Base-by-base conservation (phyloP, 768 basidiomycete genomes). In the Termitomyces eurrhizus region DNA sequence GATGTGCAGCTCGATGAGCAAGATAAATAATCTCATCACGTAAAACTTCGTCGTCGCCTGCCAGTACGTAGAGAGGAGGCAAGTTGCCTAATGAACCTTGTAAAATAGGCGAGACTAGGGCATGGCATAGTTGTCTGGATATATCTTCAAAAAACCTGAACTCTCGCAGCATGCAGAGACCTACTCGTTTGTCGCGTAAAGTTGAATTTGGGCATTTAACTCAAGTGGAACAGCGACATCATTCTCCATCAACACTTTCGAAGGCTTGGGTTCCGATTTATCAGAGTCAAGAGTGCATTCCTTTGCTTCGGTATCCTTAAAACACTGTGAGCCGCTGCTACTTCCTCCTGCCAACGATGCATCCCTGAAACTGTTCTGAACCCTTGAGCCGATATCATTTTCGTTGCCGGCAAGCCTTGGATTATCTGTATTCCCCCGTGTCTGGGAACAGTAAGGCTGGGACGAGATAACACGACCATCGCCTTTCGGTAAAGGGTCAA, bases 1-100 rank as follows among this genome's bases (percentile, higher is more conserved):
- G 92, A 67, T 87, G 75, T 1, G 92, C 90, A 5, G 91, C 90
- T 64, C 89, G 88, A 70, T 93, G 92, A 0, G 92, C 90, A 62
- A 87, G 64, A 67, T 88, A 90, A 7, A 92, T 77, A 33, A 90
- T 85, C 71, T 93, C 91, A 69, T 94, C 92, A 21, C 90, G 73
- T 39, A 93, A 70, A 1, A 90, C 84, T 69, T 93, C 92, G 13
- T 84, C 85, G 62, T 92, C 82, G 0, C 91, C 89, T 2, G 83
- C 83, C 29, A 90, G 71, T 60, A 93, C 83, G 64, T 89, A 87
- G 13, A 93, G 70, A 8, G 91, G 91, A 1, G 88, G 52, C 37
- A 53, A 53, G 16, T 41, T 53, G 2, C 52, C 52, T 5, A 53
- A 16, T 0, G 52, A 53, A 8, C 52, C 9, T 37, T 39, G 52